A percentile compares a stretch with the other conserved stretches of the same genome.
Conservation (phyloP, 345 rosid species). For the Salix arbutifolia region DNA sequence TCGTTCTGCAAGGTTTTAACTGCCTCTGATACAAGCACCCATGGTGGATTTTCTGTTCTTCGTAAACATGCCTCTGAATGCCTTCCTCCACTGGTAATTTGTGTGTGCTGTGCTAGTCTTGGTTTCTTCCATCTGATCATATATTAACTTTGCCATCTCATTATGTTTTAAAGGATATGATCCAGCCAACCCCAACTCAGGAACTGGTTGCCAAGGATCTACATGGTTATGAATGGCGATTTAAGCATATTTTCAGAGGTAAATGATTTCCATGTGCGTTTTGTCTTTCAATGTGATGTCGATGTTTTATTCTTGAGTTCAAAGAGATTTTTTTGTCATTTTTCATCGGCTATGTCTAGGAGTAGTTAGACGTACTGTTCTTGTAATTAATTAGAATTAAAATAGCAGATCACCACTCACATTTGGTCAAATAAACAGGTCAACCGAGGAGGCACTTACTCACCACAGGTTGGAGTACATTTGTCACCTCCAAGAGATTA, state of each 20-base stretch:
- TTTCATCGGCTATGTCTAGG: background rate
- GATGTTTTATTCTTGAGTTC: background rate
- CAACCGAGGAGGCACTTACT: slow-evolving; percentile 94
- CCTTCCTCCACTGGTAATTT: slow-evolving; percentile 83
- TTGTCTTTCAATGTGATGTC: background rate
- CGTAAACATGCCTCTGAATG: slow-evolving; percentile 90
- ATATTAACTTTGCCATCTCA: background rate
- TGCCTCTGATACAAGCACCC: slow-evolving; percentile 97
- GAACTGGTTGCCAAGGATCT: slow-evolving; percentile 88
- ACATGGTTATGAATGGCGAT: slow-evolving; percentile 90
- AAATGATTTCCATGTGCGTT: background rate
- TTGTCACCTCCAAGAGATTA: slow-evolving; percentile 84
- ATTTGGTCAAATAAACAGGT: slow-evolving; percentile 35
- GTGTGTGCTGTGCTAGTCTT: background rate
- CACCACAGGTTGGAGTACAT: slow-evolving; percentile 97
- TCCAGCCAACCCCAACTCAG: slow-evolving; percentile 80
- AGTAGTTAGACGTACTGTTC: background rate
- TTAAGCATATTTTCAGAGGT: slow-evolving; percentile 97
- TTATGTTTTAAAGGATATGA: slow-evolving; percentile 61
- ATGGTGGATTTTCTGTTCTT: slow-evolving; percentile 92
- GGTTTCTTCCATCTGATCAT: background rate
- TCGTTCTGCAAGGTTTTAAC: slow-evolving; percentile 86
- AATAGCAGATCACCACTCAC: background rate
- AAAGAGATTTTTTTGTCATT: background rate
- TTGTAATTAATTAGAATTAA: background rate